Percentiles rank a stretch among this genome's conserved stretches.
phyloP scores from a whole-genome alignment of 2,329 filamentous ascomycete genomes.

The Colletotrichum chrysophilum region DNA sequence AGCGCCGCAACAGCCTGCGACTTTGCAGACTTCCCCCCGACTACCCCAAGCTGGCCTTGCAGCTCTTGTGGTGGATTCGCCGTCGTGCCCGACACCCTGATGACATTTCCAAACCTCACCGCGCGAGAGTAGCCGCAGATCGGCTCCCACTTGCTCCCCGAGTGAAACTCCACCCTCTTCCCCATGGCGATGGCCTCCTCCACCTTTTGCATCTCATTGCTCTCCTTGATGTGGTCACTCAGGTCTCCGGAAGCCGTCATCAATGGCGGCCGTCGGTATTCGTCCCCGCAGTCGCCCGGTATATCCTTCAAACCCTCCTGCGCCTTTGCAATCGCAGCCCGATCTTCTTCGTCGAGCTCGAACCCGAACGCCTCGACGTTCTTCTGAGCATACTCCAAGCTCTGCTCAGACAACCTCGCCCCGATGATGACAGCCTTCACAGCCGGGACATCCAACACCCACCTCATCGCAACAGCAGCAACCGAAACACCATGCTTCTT shows the following conservation, averaged over 20 bases:
- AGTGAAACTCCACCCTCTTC: not conserved
- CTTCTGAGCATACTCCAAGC: conserved; percentile 32
- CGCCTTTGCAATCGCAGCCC: conserved; percentile 15
- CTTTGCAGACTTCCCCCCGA: not conserved
- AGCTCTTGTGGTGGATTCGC: not conserved
- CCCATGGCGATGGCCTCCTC: not conserved
- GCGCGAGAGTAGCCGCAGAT: conserved; percentile 4
- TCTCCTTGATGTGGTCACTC: not conserved
- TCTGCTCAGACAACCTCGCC: not conserved
- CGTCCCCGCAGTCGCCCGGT: conserved; percentile 30
- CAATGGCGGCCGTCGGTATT: conserved; percentile 25
- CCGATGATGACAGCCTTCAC: conserved; percentile 56
- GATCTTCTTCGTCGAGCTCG: conserved; percentile 25
- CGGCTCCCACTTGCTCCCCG: conserved; percentile 7
- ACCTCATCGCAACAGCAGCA: conserved; percentile 54
- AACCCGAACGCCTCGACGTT: conserved; percentile 26
- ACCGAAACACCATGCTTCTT: conserved; percentile 45
- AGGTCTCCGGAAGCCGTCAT: conserved; percentile 4
- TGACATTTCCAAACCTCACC: not conserved
- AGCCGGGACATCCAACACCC: conserved; percentile 52
- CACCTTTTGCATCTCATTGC: not conserved
- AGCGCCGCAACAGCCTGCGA: conserved; percentile 5
- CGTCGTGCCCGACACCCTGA: conserved; percentile 8
- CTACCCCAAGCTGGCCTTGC: not conserved
- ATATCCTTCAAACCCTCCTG: conserved; percentile 21